Base-by-base conservation (phyloP, 1,284 basidiomycete species). In the Ustilago crameri region DNA sequence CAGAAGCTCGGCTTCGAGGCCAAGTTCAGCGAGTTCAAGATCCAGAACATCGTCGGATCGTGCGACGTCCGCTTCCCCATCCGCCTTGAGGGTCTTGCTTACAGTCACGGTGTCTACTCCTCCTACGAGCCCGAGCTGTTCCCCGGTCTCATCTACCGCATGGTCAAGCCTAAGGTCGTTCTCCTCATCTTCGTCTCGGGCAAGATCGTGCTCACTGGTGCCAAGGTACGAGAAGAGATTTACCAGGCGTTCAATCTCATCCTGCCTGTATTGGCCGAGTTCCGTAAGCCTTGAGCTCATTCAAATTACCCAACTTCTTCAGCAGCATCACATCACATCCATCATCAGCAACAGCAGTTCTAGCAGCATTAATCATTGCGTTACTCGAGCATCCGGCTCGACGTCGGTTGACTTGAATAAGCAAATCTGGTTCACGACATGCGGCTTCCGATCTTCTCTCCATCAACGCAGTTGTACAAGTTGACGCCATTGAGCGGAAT, bases 51-150 rank as follows among this genome's bases (percentile, higher is more conserved):
- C 55, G 96, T 98, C 50, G 96, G 96, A 34, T 82, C 79, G 3
- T 98, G 96, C 85, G 96, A 98, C 84, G 96, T 98, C 80, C 96
- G 96, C 86, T 99, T 99, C 87, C 96, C 96, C 63, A 98, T 99
- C 84, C 91, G 96, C 68, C 86, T 98, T 77, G 96, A 99, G 86
- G 96, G 96, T 61, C 88, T 99, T 62, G 95, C 95, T 5, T 99
- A 97, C 86, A 91, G 90, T 79, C 96, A 98, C 89, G 95, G 95
- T 84, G 92, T 94, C 86, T 97, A 97, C 88, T 95, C 93, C 84
- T 93, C 91, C 77, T 98, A 98, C 78, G 95, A 97, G 84, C 95
- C 94, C 51, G 95, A 97, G 93, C 87, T 98, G 56, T 98, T 99
- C 90, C 96, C 96, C 60, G 95, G 96, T 80, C 88, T 99, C 45